Evolutionary conservation across 805 yeast genomes (phyloP).

Genomic region (Schwanniomyces vanrijiae): DNA sequence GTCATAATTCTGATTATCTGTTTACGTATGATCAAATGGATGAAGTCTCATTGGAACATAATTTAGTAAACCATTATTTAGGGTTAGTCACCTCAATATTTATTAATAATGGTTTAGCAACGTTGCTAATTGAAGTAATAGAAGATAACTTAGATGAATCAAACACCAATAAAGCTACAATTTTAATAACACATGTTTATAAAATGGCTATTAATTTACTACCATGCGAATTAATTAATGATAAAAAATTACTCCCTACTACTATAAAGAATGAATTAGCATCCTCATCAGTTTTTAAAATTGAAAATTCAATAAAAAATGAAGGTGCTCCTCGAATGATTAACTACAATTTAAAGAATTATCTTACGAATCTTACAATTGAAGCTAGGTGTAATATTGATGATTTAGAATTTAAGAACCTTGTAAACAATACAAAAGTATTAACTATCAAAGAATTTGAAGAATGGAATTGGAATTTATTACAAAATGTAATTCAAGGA

Average conservation of each 20-base stretch:
- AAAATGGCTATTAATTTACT: conserved; percentile 53
- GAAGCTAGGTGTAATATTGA: conserved; percentile 39
- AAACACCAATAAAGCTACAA: conserved; percentile 57
- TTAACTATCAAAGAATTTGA: conserved; percentile 74
- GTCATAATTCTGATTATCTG: neutral
- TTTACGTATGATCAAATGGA: conserved; percentile 13
- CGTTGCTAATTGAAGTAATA: conserved; percentile 44
- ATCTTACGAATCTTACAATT: conserved; percentile 20
- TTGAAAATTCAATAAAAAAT: conserved; percentile 47
- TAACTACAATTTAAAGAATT: conserved; percentile 17
- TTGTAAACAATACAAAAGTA: conserved; percentile 69
- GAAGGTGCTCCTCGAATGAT: conserved; percentile 14
- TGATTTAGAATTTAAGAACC: conserved; percentile 63
- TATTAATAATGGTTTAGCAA: conserved; percentile 50
- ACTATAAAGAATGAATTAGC: conserved; percentile 17
- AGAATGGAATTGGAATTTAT: conserved; percentile 85
- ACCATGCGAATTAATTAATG: conserved; percentile 44
- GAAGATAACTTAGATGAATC: conserved; percentile 43
- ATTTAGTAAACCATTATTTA: conserved; percentile 58
- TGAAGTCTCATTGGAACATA: conserved; percentile 9
- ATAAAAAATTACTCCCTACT: conserved; percentile 13
- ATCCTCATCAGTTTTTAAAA: conserved; percentile 42
- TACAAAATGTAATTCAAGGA: conserved; percentile 74
- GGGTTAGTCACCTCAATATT: conserved; percentile 60
- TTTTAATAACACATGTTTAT: conserved; percentile 62